A percentile compares a stretch with the other conserved stretches of the same genome.
phyloP scores from a whole-genome alignment of 331 rosid genomes.

The Malus hybrid region DNA sequence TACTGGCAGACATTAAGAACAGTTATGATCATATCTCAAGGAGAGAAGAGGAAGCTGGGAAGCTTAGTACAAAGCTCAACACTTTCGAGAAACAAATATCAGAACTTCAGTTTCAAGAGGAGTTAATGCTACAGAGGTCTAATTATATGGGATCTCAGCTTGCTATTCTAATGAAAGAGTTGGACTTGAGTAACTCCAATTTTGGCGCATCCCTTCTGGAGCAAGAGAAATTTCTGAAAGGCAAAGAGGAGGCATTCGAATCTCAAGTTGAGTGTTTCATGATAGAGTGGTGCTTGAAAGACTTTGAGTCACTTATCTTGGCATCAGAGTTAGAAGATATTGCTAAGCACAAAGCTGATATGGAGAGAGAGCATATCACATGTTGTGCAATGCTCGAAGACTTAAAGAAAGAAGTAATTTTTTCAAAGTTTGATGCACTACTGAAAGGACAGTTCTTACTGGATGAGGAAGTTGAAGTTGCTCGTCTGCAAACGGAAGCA shows the following conservation, averaged over 20 bases:
- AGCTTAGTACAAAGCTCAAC: conserved; percentile 50
- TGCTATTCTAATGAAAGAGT: conserved; percentile 63
- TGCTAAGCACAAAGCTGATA: conserved; percentile 29
- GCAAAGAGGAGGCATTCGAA: conserved; percentile 41
- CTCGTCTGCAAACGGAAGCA: conserved; percentile 23
- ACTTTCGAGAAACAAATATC: conserved; percentile 59
- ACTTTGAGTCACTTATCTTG: conserved; percentile 57
- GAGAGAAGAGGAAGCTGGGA: conserved; percentile 72
- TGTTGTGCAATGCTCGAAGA: conserved; percentile 34
- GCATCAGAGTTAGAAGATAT: conserved; percentile 44
- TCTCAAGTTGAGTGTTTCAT: conserved; percentile 49
- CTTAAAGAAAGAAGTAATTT: conserved; percentile 41
- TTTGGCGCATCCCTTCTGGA: conserved; percentile 45
- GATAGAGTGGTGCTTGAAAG: conserved; percentile 52
- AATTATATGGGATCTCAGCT: conserved; percentile 76
- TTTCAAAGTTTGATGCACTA: conserved; percentile 45
- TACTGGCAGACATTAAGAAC: conserved; percentile 68
- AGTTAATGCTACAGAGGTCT: conserved; percentile 73
- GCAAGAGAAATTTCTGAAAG: conserved; percentile 50
- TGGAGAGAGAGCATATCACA: conserved; percentile 36
- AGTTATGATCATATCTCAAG: conserved; percentile 66
- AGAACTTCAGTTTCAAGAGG: conserved; percentile 79
- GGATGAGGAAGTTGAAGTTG: conserved; percentile 48
- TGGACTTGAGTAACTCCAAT: conserved; percentile 47
- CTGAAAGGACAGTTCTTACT: conserved; percentile 32